A percentile compares a stretch with the other conserved stretches of the same genome.
phyloP scores from a whole-genome alignment of 768 basidiomycete genomes.

The Kondoa malvinella region DNA sequence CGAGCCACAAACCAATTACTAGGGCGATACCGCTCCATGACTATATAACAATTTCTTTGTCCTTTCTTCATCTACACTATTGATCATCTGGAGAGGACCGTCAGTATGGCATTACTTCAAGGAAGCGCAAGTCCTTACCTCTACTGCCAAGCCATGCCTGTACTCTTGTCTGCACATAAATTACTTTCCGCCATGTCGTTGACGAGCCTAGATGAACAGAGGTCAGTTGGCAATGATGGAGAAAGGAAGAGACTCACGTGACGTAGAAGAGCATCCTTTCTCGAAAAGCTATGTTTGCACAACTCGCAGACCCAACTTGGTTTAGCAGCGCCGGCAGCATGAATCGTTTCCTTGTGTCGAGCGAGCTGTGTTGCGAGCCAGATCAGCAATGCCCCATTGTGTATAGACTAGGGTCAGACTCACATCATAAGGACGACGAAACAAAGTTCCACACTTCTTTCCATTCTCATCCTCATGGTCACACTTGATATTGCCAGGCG shows the following conservation, averaged over 20 bases:
- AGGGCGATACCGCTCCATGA: no score
- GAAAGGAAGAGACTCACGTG: neutral
- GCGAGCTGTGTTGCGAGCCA: neutral
- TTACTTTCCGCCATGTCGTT: neutral
- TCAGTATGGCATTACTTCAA: no score
- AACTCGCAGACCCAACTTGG: neutral
- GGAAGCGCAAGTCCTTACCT: neutral
- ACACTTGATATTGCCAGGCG: constrained; percentile 3
- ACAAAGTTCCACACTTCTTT: neutral
- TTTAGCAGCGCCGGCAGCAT: neutral
- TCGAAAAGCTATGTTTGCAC: constrained; percentile 1
- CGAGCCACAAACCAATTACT: no score
- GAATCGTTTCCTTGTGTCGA: constrained; percentile 1
- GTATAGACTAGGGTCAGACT: neutral
- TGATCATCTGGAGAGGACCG: no score
- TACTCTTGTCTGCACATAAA: neutral
- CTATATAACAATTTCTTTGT: no score
- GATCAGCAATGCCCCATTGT: neutral
- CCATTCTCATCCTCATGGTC: neutral
- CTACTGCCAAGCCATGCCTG: neutral
- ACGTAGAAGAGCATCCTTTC: constrained; percentile 5
- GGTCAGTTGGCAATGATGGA: neutral
- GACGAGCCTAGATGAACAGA: neutral
- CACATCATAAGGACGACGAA: constrained; percentile 5
- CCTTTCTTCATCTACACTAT: no score